Percentiles rank a stretch among this genome's conserved stretches.
These are phyloP conservation scores for Suillus bovinus DNA, from an alignment of 768 basidiomycete genomes.

Conservation along the genomic window DNA sequence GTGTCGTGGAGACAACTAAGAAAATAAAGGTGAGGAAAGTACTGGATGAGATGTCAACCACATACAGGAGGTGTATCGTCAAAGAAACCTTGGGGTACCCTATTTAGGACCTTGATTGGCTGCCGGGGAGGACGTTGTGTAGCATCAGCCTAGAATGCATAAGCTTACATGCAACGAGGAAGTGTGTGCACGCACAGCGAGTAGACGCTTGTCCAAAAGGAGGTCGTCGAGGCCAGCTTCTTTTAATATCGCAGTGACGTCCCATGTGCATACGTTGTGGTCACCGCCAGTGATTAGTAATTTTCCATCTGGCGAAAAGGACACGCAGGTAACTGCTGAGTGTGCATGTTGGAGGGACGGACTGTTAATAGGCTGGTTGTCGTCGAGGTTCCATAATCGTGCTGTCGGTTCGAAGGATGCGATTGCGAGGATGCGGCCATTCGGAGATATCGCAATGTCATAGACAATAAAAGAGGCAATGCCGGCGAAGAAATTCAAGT, in stretches of 20 bases:
- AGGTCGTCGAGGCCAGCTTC: not conserved
- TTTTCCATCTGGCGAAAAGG: not conserved
- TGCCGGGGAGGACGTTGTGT: not conserved
- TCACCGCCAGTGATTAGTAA: not conserved
- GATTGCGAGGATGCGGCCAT: not conserved
- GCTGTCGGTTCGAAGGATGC: not conserved
- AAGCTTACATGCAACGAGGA: not conserved
- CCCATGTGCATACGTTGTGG: not conserved
- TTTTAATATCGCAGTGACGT: not conserved
- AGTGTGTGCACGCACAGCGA: not conserved
- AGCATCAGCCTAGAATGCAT: not conserved
- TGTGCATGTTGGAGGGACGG: accelerated
- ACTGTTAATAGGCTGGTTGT: not conserved
- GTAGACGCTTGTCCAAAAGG: not conserved
- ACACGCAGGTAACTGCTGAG: not conserved
- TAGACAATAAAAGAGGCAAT: too few relatives aligned
- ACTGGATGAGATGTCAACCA: not conserved
- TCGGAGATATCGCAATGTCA: not conserved
- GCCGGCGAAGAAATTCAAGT: too few relatives aligned
- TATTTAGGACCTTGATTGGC: not conserved
- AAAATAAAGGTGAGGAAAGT: not conserved
- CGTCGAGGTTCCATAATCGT: not conserved
- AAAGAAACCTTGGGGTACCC: not conserved
- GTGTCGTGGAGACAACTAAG: not conserved
- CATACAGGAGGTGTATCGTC: not conserved